Base-by-base conservation (phyloP, 83 land plant genomes). In the Thuja plicata region DNA sequence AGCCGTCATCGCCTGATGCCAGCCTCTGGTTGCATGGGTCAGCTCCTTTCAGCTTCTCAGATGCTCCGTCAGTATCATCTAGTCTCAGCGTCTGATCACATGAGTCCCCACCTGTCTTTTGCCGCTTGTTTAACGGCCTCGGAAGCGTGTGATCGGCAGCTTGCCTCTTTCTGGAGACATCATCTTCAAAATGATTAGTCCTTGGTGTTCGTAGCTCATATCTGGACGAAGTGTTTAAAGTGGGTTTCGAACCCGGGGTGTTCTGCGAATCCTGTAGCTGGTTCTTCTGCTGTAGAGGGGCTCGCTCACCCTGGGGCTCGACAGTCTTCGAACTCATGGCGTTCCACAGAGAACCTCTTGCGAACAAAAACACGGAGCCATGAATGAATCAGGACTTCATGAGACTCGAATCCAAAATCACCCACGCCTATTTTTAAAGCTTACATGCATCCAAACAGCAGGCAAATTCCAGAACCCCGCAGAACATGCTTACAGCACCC, bases 1-100 rank as follows among this genome's bases (percentile, higher is more conserved):
- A 95, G 71, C 92, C 92, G 30, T 90, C 30, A 15, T 34, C 55
- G 6, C 6, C 55, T 3, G 85, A 46, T 83, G 19, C 9, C 55
- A 83, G 34, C 16, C 17, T 46, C 52, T 46, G 78, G 78, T 32
- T 15, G 1, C 78, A 74, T 74, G 55, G 32, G 35, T 83, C 17
- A 45, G 45, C 50, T 1, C n/a, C 85, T 15, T 48, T 83, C 45
- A n/a, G 57, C 52, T 45, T 2, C 55, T 30, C 78, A 11, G 1
- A 2, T 74, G 13, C 78, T 9, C 78, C 38, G 37, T 32, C 52
- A 30, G 84, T 40, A 43, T 13, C 84, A 41, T 80, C 24, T 52
- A 52, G 3, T 1, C 55, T 52, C 84, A 21, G n/a, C n/a, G 13
- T 43, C 50, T 41, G 71, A 30, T 66, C 71, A 66, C 71, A 27